Conservation (phyloP, 306 rosid species). For the Crotalaria pallida region DNA sequence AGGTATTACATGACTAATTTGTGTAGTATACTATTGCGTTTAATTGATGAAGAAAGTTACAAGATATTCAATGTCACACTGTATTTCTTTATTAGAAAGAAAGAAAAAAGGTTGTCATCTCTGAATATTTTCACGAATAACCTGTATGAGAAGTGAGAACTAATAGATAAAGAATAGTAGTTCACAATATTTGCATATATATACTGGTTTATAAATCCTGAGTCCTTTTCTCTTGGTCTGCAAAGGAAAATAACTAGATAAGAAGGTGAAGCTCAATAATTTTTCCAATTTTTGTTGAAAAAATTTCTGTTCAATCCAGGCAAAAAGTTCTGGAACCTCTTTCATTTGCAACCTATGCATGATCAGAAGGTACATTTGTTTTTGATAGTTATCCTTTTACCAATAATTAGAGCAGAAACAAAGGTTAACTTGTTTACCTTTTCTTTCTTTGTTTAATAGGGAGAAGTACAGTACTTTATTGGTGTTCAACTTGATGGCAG, state of each 20-base stretch:
- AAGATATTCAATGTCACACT: not conserved
- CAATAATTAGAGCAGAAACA: not conserved
- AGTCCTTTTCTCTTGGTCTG: not conserved
- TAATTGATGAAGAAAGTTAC: not conserved
- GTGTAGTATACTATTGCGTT: not conserved
- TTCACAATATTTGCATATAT: not conserved
- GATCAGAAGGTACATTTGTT: constrained; percentile 81
- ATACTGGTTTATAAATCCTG: not conserved
- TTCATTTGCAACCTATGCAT: constrained; percentile 99
- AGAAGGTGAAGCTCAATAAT: not conserved
- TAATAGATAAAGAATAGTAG: not conserved
- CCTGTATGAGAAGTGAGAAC: not conserved
- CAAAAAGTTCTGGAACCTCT: constrained; percentile 94
- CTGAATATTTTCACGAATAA: not conserved
- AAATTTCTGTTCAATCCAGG: constrained; percentile 46
- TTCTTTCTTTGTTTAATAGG: constrained; percentile 44
- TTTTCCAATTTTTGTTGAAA: constrained; percentile 4
- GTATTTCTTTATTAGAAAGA: not conserved
- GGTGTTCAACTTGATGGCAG: constrained; percentile 99
- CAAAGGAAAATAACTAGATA: constrained; percentile 12
- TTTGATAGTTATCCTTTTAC: not conserved
- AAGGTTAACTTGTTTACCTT: not conserved
- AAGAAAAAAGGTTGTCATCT: not conserved
- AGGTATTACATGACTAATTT: not conserved
- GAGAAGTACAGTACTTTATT: constrained; percentile 93